Evolutionary conservation across 768 basidiomycete species (phyloP), one percentile per base, ranked within the genome.

Genomic region (Udeniomyces megalosporus): DNA sequence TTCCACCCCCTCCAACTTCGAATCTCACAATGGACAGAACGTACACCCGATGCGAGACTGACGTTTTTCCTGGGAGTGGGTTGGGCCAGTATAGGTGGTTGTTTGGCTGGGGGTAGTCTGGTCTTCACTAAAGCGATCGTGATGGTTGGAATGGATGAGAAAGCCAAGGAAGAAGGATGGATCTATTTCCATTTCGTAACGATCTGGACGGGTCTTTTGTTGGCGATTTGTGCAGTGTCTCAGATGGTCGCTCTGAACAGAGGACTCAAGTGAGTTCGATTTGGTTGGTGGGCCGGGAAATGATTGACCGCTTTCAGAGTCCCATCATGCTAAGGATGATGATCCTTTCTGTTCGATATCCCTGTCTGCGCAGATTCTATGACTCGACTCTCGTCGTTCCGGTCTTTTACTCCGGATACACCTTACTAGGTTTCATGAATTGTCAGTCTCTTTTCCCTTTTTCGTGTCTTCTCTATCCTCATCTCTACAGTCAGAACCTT

Each of bases 171-270:
- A 12, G 12, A 12, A 17, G 15, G n/a, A 35, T 22, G n/a, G 22
- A 38, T 55, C 4, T 64, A 58, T 12, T n/a, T 5, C 12, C 57
- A 53, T 20, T 38, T 45, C 0, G 44, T 49, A 3, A 32, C 62
- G 0, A 20, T 54, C 0, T 34, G 49, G 26, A 64, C 58, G 29
- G 26, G 57, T 24, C 11, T 59, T 14, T 44, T 64, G 22, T 51
- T 64, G 1, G 62, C 44, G 3, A 14, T 51, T 1, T 48, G 47
- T 2, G 56, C 62, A 3, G 58, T 64, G 1, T 26, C 48, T 4
- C 62, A 64, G 45, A 64, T 64, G 62, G 34, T 64, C 28, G 62
- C 62, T 0, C 57, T 64, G 28, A 64, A 64, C 29, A 12, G 62
- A 31, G 62, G 57, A 10, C 24, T 64, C n/a, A 62, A 62, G 61